phyloP scores from a whole-genome alignment of 1,139 yeast genomes.

The Kluyveromyces marxianus region DNA sequence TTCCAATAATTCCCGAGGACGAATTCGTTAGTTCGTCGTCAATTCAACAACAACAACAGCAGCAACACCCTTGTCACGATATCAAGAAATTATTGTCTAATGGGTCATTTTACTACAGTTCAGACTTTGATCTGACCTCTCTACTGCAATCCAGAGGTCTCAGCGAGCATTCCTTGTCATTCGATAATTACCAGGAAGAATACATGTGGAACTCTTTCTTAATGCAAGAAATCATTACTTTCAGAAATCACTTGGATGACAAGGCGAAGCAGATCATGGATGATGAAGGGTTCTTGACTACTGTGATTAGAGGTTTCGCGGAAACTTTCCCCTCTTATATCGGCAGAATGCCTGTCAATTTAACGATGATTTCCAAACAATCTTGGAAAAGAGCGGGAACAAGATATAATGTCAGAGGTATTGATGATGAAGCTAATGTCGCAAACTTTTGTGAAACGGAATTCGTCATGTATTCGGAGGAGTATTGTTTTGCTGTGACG shows the following conservation, averaged over 20 bases:
- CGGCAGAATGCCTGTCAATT: conserved; percentile 44
- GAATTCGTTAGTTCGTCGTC: conserved; percentile 14
- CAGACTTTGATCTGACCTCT: conserved; percentile 86
- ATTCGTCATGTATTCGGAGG: conserved; percentile 53
- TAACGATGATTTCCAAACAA: conserved; percentile 84
- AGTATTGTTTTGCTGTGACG: conserved; percentile 63
- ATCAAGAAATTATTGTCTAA: conserved; percentile 68
- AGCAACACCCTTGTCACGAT: conserved; percentile 79
- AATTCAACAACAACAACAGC: conserved; percentile 13
- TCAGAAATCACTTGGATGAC: conserved; percentile 61
- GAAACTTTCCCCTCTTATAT: conserved; percentile 55
- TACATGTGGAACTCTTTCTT: conserved; percentile 96
- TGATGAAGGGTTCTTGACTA: conserved; percentile 71
- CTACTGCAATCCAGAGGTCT: conserved; percentile 69
- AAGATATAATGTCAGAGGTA: conserved; percentile 86
- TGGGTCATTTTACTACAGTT: conserved; percentile 88
- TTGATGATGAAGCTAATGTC: conserved; percentile 90
- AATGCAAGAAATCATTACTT: conserved; percentile 74
- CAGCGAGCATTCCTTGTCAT: conserved; percentile 36
- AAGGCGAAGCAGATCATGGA: conserved; percentile 55
- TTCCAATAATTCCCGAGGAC: conserved; percentile 36
- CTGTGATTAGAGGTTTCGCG: conserved; percentile 93
- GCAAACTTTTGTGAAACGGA: conserved; percentile 97
- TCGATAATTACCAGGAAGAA: conserved; percentile 63
- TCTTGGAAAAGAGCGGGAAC: conserved; percentile 97